phyloP scores from a whole-genome alignment of 306 rosid species.

The Castanea crenata region DNA sequence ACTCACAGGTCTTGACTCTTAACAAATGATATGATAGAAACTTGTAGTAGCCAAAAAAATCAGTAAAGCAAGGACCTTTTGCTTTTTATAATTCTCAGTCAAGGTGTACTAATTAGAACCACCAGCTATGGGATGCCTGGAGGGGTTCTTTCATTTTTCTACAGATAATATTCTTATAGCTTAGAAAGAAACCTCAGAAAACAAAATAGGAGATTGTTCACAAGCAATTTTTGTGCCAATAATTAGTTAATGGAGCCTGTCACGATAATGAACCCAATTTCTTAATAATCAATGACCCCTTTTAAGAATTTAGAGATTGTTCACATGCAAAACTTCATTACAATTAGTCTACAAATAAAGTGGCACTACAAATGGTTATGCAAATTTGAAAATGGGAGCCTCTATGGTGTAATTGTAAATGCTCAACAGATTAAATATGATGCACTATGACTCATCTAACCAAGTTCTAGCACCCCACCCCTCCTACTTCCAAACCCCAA shows the following conservation, averaged over 20 bases:
- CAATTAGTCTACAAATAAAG: background rate
- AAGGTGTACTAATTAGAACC: no score
- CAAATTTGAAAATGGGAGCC: no score
- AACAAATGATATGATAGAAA: no score
- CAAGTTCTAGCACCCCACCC: background rate
- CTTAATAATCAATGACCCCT: background rate
- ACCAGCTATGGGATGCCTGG: no score
- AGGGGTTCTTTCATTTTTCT: no score
- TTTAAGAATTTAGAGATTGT: background rate
- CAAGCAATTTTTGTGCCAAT: background rate
- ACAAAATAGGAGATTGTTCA: background rate
- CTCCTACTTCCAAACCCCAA: background rate
- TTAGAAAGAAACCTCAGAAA: background rate
- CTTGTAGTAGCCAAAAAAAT: no score
- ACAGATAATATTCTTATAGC: background rate
- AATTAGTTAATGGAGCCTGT: background rate
- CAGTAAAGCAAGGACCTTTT: no score
- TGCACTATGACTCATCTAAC: background rate
- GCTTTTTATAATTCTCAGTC: no score
- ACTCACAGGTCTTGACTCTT: background rate
- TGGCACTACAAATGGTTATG: background rate
- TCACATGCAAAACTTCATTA: background rate
- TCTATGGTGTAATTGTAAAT: background rate
- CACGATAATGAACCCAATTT: background rate
- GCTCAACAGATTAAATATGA: background rate